These are phyloP conservation scores for Rubia peregrina DNA, from an alignment of 305 asterid species.

Conservation along the genomic window DNA sequence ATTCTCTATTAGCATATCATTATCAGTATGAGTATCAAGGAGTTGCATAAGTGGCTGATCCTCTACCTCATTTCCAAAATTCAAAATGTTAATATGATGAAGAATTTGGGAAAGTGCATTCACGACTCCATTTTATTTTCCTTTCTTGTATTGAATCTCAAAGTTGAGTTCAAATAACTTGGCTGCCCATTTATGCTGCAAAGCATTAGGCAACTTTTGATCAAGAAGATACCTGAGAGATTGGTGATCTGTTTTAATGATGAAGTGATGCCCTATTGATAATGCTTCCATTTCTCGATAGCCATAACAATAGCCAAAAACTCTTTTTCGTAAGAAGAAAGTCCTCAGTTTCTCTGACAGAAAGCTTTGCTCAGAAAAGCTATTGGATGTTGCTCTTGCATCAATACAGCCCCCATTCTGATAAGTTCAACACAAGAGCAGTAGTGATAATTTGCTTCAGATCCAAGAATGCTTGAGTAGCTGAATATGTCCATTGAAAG, in stretches of 20 bases:
- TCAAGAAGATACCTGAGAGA: background rate
- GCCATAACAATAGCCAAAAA: background rate
- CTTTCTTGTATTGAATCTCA: background rate
- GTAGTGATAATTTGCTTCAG: background rate
- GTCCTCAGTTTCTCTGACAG: background rate
- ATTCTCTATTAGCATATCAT: too few relatives aligned
- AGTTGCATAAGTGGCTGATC: too few relatives aligned
- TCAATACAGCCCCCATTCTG: background rate
- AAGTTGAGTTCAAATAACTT: constrained; percentile 15
- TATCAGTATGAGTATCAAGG: too few relatives aligned
- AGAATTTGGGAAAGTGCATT: constrained; percentile 1
- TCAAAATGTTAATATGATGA: too few relatives aligned
- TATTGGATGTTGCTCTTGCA: background rate
- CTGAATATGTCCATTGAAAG: background rate
- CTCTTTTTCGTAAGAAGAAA: background rate
- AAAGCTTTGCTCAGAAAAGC: background rate
- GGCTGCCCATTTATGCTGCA: constrained; percentile 9
- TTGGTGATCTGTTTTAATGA: background rate
- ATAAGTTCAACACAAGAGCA: background rate
- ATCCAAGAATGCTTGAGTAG: background rate
- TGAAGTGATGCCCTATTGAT: background rate
- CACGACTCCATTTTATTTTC: background rate
- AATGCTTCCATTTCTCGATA: background rate
- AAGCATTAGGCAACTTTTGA: background rate
- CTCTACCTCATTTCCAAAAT: too few relatives aligned